Evolutionary conservation across 2,329 filamentous ascomycete species (phyloP).

Genomic region (Ophiostoma populinum): DNA sequence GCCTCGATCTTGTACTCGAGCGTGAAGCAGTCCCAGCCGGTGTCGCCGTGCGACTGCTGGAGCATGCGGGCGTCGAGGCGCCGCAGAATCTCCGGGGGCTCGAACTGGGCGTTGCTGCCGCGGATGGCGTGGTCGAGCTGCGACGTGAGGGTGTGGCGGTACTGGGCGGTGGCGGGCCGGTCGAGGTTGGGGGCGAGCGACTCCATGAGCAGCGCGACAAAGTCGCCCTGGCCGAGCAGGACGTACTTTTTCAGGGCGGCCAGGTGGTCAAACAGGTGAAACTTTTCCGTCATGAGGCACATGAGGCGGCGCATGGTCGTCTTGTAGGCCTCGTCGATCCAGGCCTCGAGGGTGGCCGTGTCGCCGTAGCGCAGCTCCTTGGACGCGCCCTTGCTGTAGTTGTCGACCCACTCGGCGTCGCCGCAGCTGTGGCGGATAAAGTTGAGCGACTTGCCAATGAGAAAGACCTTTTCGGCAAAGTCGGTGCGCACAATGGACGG

Average conservation of each 20-base stretch:
- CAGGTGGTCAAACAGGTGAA: conserved; percentile 84
- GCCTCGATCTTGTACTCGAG: conserved; percentile 97
- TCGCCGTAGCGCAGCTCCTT: conserved; percentile 88
- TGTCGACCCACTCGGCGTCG: conserved; percentile 88
- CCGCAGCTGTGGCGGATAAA: conserved; percentile 94
- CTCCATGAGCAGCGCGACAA: conserved; percentile 94
- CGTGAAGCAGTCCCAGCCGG: conserved; percentile 98
- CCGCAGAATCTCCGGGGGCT: conserved; percentile 77
- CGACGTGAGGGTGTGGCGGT: conserved; percentile 91
- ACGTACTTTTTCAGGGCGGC: conserved; percentile 88
- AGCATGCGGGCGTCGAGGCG: conserved; percentile 96
- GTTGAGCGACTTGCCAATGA: conserved; percentile 95
- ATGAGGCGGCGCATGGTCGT: conserved; percentile 94
- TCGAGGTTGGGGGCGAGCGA: conserved; percentile 85
- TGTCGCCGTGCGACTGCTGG: conserved; percentile 87
- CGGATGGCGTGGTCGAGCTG: conserved; percentile 95
- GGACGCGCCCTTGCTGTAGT: conserved; percentile 82
- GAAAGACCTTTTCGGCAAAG: conserved; percentile 88
- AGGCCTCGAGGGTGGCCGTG: conserved; percentile 75
- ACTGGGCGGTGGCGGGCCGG: conserved; percentile 88
- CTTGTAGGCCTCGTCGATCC: conserved; percentile 95
- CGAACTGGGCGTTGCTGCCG: conserved; percentile 92
- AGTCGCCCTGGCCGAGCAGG: conserved; percentile 86
- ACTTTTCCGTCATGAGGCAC: conserved; percentile 85
- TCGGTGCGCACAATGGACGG: conserved; percentile 85